Evolutionary conservation across 306 rosid species (phyloP).

Genomic region (Trifolium subterraneum): DNA sequence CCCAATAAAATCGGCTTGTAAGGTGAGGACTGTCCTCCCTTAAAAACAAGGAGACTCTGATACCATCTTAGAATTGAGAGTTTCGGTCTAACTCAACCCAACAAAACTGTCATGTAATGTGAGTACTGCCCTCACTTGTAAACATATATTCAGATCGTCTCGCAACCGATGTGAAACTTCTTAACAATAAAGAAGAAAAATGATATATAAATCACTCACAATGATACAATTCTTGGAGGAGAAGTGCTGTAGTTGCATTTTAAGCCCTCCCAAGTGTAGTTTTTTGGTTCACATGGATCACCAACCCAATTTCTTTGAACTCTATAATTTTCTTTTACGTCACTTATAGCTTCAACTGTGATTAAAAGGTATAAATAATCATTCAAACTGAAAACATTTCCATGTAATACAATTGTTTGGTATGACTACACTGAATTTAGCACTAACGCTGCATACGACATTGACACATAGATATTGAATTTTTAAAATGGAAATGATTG

Average conservation of each 20-base stretch:
- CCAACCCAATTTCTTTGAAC: slow-evolving; percentile 60
- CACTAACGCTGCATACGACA: background rate
- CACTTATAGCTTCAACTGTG: slow-evolving; percentile 57
- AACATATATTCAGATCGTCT: too few species aligned
- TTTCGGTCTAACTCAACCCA: too few species aligned
- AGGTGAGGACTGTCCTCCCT: too few species aligned
- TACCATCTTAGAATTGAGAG: too few species aligned
- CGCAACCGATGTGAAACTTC: too few species aligned
- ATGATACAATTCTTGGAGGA: slow-evolving; percentile 54
- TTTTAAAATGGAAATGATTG: background rate
- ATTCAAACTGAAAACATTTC: slow-evolving; percentile 22
- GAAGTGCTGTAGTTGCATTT: slow-evolving; percentile 54
- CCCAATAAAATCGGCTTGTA: too few species aligned
- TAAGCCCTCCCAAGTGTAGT: slow-evolving; percentile 68
- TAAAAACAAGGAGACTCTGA: too few species aligned
- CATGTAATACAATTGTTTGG: background rate
- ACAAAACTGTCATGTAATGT: too few species aligned
- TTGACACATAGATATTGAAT: background rate
- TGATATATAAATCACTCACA: slow-evolving; percentile 46
- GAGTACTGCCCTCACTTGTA: too few species aligned
- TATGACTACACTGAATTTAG: too few species aligned
- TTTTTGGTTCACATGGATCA: slow-evolving; percentile 75
- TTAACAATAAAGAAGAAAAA: background rate
- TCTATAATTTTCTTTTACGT: slow-evolving; percentile 49
- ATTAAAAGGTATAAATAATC: slow-evolving; percentile 21